Conservation (phyloP, 768 basidiomycete genomes). For the Podaxis sp. region DNA sequence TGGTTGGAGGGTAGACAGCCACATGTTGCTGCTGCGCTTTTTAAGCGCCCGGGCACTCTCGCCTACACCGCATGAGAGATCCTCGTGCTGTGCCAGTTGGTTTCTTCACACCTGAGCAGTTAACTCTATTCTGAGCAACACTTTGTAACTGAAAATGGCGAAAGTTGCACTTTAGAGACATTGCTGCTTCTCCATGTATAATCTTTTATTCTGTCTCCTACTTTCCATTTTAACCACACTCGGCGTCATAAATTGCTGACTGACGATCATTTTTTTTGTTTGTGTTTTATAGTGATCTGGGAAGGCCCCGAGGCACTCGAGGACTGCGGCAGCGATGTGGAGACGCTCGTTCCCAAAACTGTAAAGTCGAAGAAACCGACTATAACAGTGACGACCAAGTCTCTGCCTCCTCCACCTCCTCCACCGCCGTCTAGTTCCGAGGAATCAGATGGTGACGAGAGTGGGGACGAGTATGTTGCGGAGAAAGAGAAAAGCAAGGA, state of each 20-base stretch:
- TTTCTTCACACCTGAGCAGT: constrained; percentile 5
- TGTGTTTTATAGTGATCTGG: constrained; percentile 55
- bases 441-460: constrained; percentile 48
- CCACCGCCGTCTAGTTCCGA: constrained; percentile 22
- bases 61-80: not conserved
- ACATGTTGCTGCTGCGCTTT: not conserved
- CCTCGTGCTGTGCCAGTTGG: not conserved
- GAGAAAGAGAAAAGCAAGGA: constrained; percentile 32
- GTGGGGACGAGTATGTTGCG: constrained; percentile 71
- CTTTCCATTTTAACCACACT: constrained; percentile 1
- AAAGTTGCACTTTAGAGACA: constrained; percentile 9
- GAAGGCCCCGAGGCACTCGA: constrained; percentile 62
- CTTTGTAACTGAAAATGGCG: constrained; percentile 7
- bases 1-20: not conserved
- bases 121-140: constrained; percentile 2
- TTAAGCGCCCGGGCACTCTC: not conserved
- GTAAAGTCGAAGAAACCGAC: constrained; percentile 24
- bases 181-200: constrained; percentile 7
- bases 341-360: constrained; percentile 23
- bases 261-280: constrained; percentile 14
- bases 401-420: not conserved
- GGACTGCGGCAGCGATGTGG: constrained; percentile 27
- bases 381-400: constrained; percentile 15
- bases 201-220: constrained; percentile 5
- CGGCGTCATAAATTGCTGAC: constrained; percentile 3